A percentile compares a stretch with the other conserved stretches of the same genome.
Evolutionary conservation across 768 basidiomycete species (phyloP).

Genomic region (Vishniacozyma victoriae): DNA sequence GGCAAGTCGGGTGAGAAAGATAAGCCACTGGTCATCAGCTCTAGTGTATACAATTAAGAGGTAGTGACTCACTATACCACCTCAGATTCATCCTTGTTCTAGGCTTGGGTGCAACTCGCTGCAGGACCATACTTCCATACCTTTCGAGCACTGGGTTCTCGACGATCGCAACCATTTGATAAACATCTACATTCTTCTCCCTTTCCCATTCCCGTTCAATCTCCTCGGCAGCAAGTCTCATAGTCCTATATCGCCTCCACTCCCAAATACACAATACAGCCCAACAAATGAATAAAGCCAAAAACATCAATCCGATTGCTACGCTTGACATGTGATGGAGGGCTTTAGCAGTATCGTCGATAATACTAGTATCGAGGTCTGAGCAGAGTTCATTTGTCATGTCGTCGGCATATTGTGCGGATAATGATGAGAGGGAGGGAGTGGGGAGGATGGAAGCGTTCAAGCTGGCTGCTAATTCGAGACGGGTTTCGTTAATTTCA

Average conservation of each 20-base stretch:
- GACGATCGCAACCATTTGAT: constrained; percentile 41
- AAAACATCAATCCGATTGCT: constrained; percentile 66
- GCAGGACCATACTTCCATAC: constrained; percentile 27
- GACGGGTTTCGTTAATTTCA: constrained; percentile 82
- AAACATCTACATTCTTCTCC: constrained; percentile 27
- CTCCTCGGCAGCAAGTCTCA: constrained; percentile 33
- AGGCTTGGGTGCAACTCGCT: constrained; percentile 14
- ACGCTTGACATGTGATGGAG: constrained; percentile 75
- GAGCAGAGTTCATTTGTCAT: constrained; percentile 58
- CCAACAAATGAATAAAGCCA: constrained; percentile 67
- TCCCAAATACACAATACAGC: constrained; percentile 69
- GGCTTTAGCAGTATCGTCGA: constrained; percentile 77
- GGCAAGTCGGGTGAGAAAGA: constrained; percentile 82
- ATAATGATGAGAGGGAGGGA: constrained; percentile 49
- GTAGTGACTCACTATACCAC: constrained; percentile 60
- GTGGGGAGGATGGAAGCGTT: constrained; percentile 69
- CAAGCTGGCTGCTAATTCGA: constrained; percentile 58
- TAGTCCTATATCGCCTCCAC: constrained; percentile 73
- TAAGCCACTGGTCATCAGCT: constrained; percentile 55
- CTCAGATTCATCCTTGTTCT: constrained; percentile 61
- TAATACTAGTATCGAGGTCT: constrained; percentile 69
- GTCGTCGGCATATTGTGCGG: constrained; percentile 16
- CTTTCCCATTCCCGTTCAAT: constrained; percentile 30
- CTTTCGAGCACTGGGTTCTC: constrained; percentile 44
- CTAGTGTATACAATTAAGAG: neutral